These are phyloP conservation scores for Wickerhamiella lipophila DNA, from an alignment of 805 yeast species.

Conservation along the genomic window DNA sequence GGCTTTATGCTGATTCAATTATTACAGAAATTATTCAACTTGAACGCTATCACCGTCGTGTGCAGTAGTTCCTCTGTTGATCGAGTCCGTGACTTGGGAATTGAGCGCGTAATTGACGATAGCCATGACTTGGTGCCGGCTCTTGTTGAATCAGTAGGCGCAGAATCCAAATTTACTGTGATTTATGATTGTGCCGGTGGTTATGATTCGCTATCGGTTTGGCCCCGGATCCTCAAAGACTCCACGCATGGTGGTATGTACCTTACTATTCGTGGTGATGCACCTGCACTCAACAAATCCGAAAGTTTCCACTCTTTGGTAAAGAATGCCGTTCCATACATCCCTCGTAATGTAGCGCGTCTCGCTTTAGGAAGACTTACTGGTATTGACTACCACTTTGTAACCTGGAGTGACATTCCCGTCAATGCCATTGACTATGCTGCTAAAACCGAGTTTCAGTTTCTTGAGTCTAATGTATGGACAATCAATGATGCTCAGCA, in stretches of 20 bases:
- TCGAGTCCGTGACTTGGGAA: constrained; percentile 41
- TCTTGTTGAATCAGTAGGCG: background rate
- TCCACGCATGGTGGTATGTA: constrained; percentile 32
- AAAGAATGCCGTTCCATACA: constrained; percentile 3
- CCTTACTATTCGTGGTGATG: constrained; percentile 47
- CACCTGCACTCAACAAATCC: constrained; percentile 11
- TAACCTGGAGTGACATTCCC: constrained; percentile 1
- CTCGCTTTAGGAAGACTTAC: constrained; percentile 23
- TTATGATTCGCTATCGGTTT: constrained; percentile 35
- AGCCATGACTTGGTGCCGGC: background rate
- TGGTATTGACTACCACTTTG: constrained; percentile 26
- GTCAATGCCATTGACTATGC: constrained; percentile 5
- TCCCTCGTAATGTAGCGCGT: constrained; percentile 23
- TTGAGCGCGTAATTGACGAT: constrained; percentile 33
- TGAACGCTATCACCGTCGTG: constrained; percentile 41
- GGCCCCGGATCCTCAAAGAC: constrained; percentile 36
- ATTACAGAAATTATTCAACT: constrained; percentile 37
- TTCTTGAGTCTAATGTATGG: background rate
- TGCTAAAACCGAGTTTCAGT: background rate
- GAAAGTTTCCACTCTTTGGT: constrained; percentile 1
- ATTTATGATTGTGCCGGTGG: constrained; percentile 59
- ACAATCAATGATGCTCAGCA: constrained; percentile 1
- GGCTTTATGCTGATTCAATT: constrained; percentile 47
- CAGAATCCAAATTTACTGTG: constrained; percentile 35
- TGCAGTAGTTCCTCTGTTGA: constrained; percentile 40